Evolutionary conservation across 768 basidiomycete species (phyloP), one percentile per base, ranked within the genome.

Genomic region (Rhizopogon roseolus): DNA sequence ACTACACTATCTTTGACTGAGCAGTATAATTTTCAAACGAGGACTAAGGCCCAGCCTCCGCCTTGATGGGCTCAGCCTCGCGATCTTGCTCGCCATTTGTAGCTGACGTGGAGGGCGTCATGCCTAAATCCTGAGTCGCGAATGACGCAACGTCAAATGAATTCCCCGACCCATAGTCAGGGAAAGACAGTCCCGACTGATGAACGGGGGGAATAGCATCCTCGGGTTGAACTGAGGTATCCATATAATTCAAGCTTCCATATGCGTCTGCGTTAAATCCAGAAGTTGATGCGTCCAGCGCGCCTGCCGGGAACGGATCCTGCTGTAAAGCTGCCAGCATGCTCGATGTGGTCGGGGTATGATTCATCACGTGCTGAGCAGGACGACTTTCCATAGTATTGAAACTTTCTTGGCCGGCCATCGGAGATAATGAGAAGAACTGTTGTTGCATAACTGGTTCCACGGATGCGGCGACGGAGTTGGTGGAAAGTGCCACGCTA

Each of bases 361-460:
- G 84, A 16, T 77, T 80, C 84, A 92, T 88, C 62, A 82, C 67
- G 50, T 80, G 80, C 53, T 72, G 71, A 11, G 62, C 41, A 16
- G 86, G 77, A 43, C 85, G 77, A 55, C 77, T 77, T 57, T 89
- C 88, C 62, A 88, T 76, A 37, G 77, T 63, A 54, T 78, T 78
- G 60, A 91, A 93, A 63, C 72, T 84, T 68, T 92, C 91, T 63
- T 92, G 89, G 25, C 90, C 90, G 29, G 85, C 80, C 90, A 92
- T 92, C n/a, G 91, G 89, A 52, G 90, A 92, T 53, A 93, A 73
- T 4, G 88, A 79, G 67, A 90, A 89, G 73, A 87, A 94, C 62
- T 90, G 86, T 64, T 93, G 90, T 61, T 93, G 91, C 80, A 93
- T 91, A 53, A 92, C 85, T 32, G 91, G 90, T 64, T 94, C 91